Base-by-base conservation (phyloP, 2,329 filamentous ascomycete species). In the Microcera coccophila region DNA sequence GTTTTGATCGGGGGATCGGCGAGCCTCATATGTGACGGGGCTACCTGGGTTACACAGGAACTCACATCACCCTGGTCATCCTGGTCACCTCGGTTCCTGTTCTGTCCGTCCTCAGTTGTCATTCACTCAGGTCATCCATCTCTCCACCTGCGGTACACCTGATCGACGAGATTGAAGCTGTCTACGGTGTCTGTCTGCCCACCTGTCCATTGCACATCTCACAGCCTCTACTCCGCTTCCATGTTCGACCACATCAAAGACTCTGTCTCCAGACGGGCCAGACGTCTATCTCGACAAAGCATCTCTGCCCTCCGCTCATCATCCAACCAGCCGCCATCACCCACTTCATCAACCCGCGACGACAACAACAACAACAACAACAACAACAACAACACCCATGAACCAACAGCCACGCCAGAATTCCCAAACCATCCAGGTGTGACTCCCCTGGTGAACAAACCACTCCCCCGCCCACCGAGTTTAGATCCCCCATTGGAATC, bases 181-280 rank as follows among this genome's bases (percentile, higher is more conserved):
- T 26, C 22, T 26, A 26, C 22, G 22, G 22, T 12, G 12, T 26
- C 22, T 12, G 22, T 7, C 22, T 12, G 22, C 12, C 22, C 22
- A 26, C 12, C 12, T 12, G 12, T 26, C 22, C 7, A 26, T 7
- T 26, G n/a, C 22, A 26, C 22, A 7, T 26, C 12, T 12, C 7
- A 26, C 12, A 7, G 7, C 22, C 22, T 26, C 12, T 26, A 12
- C 7, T 7, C 18, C 24, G 18, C 15, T 38, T 41, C 18, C 19
- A 47, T 52, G 51, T 47, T 53, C 36, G 22, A 36, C 35, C 44
- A 50, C 20, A 29, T 55, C 29, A 55, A 47, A 33, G 34, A 47
- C 44, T 38, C 40, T 36, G 40, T 55, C 50, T 50, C 45, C 35
- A 55, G 46, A 42, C 35, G 50, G 39, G 40, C 41, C 42, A 52